phyloP scores from a whole-genome alignment of 1,139 yeast genomes.

The Wickerhamomyces sp. region DNA sequence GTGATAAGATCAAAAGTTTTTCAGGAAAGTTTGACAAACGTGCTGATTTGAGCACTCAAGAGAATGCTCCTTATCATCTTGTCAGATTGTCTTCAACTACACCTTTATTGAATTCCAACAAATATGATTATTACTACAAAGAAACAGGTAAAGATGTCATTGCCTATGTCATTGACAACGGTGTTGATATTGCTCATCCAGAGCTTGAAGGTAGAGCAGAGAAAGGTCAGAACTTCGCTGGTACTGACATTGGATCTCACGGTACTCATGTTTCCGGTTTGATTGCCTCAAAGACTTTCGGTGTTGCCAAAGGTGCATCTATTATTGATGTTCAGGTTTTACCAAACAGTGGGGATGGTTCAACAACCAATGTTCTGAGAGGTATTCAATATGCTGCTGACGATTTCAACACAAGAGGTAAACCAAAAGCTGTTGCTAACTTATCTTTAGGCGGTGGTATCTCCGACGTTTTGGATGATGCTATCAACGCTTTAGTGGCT shows the following conservation, averaged over 20 bases:
- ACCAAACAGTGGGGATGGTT: conserved; percentile 58
- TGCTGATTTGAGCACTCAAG: conserved; percentile 33
- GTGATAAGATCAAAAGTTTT: no score
- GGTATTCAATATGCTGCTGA: conserved; percentile 72
- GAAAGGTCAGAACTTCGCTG: conserved; percentile 54
- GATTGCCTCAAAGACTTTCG: conserved; percentile 72
- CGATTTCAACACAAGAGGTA: conserved; percentile 44
- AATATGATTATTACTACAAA: conserved; percentile 37
- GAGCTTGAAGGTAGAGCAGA: conserved; percentile 63
- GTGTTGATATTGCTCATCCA: conserved; percentile 51
- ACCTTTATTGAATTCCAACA: conserved; percentile 51
- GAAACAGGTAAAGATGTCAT: conserved; percentile 48
- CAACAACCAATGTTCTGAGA: conserved; percentile 56
- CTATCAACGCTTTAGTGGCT: conserved; percentile 65
- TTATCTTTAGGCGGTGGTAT: conserved; percentile 71
- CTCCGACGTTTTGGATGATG: conserved; percentile 61
- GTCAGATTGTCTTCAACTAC: conserved; percentile 53
- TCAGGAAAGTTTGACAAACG: neutral
- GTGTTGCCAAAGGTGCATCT: conserved; percentile 68
- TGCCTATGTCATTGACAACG: conserved; percentile 83
- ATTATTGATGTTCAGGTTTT: conserved; percentile 72
- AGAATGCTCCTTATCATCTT: conserved; percentile 60
- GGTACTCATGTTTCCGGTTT: conserved; percentile 88
- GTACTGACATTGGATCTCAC: conserved; percentile 57
- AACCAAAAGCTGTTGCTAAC: conserved; percentile 64